Evolutionary conservation across 179 eudicot genomes (phyloP), one percentile per base, ranked within the genome.

Genomic region (Spergularia azorica): DNA sequence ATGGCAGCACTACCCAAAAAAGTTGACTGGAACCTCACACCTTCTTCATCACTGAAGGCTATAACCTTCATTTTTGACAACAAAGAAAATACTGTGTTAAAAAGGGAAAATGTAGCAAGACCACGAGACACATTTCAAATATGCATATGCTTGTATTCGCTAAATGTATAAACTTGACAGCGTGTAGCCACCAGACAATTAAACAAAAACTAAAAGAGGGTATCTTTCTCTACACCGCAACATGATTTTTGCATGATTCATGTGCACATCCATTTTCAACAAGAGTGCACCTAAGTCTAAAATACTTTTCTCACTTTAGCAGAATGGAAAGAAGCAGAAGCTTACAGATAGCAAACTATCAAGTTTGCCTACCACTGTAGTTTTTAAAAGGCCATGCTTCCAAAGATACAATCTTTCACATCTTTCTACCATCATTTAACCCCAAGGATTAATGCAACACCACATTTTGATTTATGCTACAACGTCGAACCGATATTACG

Each of bases 41-140:
- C 99, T 83, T 95, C 99, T 83, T 95, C 99, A 63, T 95, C 99
- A 79, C 99, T 86, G 79, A 95, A 95, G 57, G 99, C 99, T 86
- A 95, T 91, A 77, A 93, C 86, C 98, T 93, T 84, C 55, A 75
- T 56, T 52, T 68, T 59, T 58, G 63, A 76, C 46, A 58, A 57
- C 41, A 77, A 6, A 73, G 26, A 32, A 69, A 67, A 10, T 39
- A 26, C 16, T 41, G 21, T 52, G 39, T 68, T 68, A 20, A 64
- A 20, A 69, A 36, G 60, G 48, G 7, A 46, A 46, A 46, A 46
- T 6, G 7, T 52, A 70, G 60, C 43, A 0, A 11, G 41, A 9
- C 14, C 26, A 26, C 38, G 2, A 64, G 41, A 43, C 6, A 21
- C 15, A 48, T 43, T 67, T 66, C 41, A 21, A 32, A 50, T 36